Percentiles rank a stretch among this genome's conserved stretches.
Evolutionary conservation across 2,329 filamentous ascomycete genomes (phyloP).

Genomic region (Pseudohalonectria lignicola): DNA sequence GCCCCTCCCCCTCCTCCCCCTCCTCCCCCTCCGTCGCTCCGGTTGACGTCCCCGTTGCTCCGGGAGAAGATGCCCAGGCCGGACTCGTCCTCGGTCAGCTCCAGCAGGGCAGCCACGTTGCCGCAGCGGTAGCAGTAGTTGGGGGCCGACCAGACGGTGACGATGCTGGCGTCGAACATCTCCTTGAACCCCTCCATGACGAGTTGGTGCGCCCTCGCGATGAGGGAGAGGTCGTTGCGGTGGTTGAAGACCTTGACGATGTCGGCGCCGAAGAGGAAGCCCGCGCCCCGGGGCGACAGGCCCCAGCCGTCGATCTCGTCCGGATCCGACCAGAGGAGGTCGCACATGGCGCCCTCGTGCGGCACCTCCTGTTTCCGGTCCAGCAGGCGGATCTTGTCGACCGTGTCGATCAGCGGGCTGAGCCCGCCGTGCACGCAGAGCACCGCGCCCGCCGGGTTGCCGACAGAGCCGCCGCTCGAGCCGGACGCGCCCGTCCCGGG

Average conservation of each 20-base stretch:
- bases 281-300: slow-evolving; percentile 82
- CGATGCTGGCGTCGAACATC: slow-evolving; percentile 93
- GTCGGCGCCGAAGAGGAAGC: slow-evolving; percentile 89
- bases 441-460: slow-evolving; percentile 69
- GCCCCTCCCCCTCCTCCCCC: slow-evolving; percentile 5
- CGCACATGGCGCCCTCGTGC: slow-evolving; percentile 98
- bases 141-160: slow-evolving; percentile 96
- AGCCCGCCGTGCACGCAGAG: slow-evolving; percentile 93
- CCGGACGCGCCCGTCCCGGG: slow-evolving; percentile 72
- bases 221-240: slow-evolving; percentile 80
- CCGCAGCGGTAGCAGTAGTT: slow-evolving; percentile 97
- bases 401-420: slow-evolving; percentile 79
- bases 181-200: slow-evolving; percentile 99
- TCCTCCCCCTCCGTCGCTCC: slow-evolving; percentile 35
- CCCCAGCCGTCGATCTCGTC: slow-evolving; percentile 98
- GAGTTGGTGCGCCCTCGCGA: slow-evolving; percentile 89
- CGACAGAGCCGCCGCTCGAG: slow-evolving; percentile 50
- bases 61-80: slow-evolving; percentile 59
- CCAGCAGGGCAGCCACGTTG: slow-evolving; percentile 89
- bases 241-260: slow-evolving; percentile 97
- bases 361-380: slow-evolving; percentile 98
- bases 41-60: slow-evolving; percentile 58
- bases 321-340: slow-evolving; percentile 93
- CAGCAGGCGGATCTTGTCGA: slow-evolving; percentile 90
- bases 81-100: slow-evolving; percentile 79